Base-by-base conservation (phyloP, 2,329 filamentous ascomycete species). In the Alternaria burnsii region DNA sequence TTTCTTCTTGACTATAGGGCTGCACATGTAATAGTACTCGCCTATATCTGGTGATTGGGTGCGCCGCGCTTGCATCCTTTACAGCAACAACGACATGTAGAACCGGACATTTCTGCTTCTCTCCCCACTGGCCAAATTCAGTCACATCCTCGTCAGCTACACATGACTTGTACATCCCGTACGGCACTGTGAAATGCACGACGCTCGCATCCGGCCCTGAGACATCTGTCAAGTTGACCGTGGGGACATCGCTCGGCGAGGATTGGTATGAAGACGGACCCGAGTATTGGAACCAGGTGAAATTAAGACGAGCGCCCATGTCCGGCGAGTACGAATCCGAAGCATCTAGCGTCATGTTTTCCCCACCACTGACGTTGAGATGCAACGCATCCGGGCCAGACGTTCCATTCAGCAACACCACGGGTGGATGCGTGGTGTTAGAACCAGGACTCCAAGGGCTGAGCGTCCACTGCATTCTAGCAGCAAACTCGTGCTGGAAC, bases 271-370 rank as follows among this genome's bases (percentile, higher is more conserved):
- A 36, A 16, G 32, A 36, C 32, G 32, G 32, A 36, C 11, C 32
- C 5, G 14, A 16, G 8, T 36, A 16, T 5, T 36, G 32, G 1
- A 36, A 36, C 32, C 32, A 36, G 8, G 9, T 11, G 9, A 30
- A 30, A 11, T 30, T 11, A 3, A 30, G 9, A 30, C 10, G 0
- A 0, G 28, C 28, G 11, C 28, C 11, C 11, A 0, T 1, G 5
- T 30, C 28, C 28, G 28, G 28, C 11, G 28, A 30, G 28, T 30
- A 30, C 0, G 28, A 30, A 30, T 10, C 10, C 11, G 28, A 30
- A 30, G 28, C 28, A 30, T 30, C 28, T 4, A 30, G 28, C 9
- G 11, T 30, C 28, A 30, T 10, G 1, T 30, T 5, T 11, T 30
- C 9, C 28, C 28, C 28, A 5, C 10, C 28, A 12, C 28, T 30